A percentile compares a stretch with the other conserved stretches of the same genome.
These are phyloP conservation scores for Phycomyces nitens DNA, from an alignment of 192 early-diverging fungal genomes.

Conservation along the genomic window DNA sequence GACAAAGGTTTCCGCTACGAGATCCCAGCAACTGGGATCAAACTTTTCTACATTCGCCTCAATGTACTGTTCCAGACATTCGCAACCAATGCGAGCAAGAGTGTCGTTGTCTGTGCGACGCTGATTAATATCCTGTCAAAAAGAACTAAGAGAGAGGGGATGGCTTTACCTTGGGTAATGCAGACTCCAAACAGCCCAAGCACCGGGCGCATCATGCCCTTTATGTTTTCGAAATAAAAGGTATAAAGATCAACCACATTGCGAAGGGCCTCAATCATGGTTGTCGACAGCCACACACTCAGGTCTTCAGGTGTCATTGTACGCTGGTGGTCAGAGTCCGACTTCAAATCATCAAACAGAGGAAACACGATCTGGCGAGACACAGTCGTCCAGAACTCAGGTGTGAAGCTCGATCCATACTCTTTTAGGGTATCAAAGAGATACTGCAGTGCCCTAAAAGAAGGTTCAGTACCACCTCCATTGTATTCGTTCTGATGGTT, in stretches of 20 bases:
- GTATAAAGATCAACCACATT: slow-evolving; percentile 85
- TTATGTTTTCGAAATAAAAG: slow-evolving; percentile 67
- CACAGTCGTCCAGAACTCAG: slow-evolving; percentile 78
- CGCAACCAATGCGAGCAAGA: slow-evolving; percentile 82
- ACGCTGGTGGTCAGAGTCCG: slow-evolving; percentile 42
- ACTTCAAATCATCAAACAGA: slow-evolving; percentile 83
- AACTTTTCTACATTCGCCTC: slow-evolving; percentile 75
- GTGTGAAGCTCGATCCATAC: slow-evolving; percentile 71
- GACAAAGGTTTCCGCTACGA: slow-evolving; percentile 65
- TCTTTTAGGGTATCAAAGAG: slow-evolving; percentile 82
- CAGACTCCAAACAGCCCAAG: slow-evolving; percentile 79
- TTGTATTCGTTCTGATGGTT: background rate
- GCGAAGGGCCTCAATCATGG: slow-evolving; percentile 88
- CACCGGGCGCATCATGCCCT: slow-evolving; percentile 72
- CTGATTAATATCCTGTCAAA: background rate
- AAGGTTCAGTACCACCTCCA: background rate
- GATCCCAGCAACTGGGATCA: slow-evolving; percentile 67
- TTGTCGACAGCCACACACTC: slow-evolving; percentile 90
- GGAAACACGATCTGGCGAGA: slow-evolving; percentile 84
- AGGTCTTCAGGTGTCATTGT: slow-evolving; percentile 82
- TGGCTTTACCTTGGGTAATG: slow-evolving; percentile 72
- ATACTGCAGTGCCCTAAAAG: slow-evolving; percentile 63
- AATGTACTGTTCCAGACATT: slow-evolving; percentile 87
- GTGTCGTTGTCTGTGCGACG: slow-evolving; percentile 72
- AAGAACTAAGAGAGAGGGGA: no score